These are phyloP conservation scores for Dentipellis sp. DNA, from an alignment of 768 basidiomycete species.

Conservation along the genomic window DNA sequence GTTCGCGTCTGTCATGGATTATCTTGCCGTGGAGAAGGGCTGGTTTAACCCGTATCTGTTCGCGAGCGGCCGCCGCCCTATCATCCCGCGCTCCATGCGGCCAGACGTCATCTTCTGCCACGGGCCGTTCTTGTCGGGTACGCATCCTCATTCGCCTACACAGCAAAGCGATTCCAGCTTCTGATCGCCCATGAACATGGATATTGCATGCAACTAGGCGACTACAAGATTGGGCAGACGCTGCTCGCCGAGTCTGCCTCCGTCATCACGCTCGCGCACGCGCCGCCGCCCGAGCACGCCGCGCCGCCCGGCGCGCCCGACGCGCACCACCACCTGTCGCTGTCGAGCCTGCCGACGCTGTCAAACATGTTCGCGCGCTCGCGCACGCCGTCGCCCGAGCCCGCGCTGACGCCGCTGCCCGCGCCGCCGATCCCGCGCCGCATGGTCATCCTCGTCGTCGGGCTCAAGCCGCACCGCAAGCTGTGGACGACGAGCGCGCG, in stretches of 20 bases:
- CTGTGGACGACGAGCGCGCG: slow-evolving; percentile 52
- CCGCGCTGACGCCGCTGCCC: slow-evolving; percentile 31
- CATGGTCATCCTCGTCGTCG: slow-evolving; percentile 47
- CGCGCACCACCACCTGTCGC: slow-evolving; percentile 17
- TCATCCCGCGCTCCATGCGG: slow-evolving; percentile 53
- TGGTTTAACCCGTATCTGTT: slow-evolving; percentile 65
- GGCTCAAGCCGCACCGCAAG: slow-evolving; percentile 50
- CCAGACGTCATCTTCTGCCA: slow-evolving; percentile 61
- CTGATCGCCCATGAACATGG: background rate
- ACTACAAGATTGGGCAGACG: slow-evolving; percentile 50
- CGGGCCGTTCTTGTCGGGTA: slow-evolving; percentile 51
- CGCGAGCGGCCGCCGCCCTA: slow-evolving; percentile 48
- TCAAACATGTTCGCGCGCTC: slow-evolving; percentile 38
- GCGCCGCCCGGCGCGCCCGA: slow-evolving; percentile 9
- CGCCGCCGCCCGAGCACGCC: slow-evolving; percentile 12
- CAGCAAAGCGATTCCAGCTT: background rate
- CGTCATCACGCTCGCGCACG: slow-evolving; percentile 34
- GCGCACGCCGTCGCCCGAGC: slow-evolving; percentile 43
- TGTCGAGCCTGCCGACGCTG: slow-evolving; percentile 26
- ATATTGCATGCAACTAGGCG: slow-evolving; percentile 28
- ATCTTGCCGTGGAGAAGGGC: slow-evolving; percentile 52
- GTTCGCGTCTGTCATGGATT: slow-evolving; percentile 53
- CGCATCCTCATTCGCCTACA: slow-evolving; percentile 3
- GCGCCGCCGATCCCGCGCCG: slow-evolving; percentile 36
- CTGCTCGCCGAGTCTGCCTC: slow-evolving; percentile 47